Evolutionary conservation across 208 protist species (phyloP), one percentile per base, ranked within the genome.

Genomic region (Zelonia costaricensis): DNA sequence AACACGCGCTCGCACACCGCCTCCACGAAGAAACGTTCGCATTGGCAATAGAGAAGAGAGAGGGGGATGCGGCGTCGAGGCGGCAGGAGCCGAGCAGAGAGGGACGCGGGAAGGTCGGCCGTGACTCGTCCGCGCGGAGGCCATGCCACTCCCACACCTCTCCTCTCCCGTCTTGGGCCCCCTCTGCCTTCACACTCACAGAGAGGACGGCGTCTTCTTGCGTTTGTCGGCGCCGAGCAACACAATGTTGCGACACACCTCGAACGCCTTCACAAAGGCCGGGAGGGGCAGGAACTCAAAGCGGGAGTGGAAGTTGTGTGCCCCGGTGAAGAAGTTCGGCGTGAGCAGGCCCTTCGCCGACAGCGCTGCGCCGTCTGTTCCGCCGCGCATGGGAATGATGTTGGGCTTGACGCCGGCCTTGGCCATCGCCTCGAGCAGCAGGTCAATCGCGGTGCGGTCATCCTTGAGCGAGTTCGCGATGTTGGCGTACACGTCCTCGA

Each of bases 281-380:
- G 89, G 76, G 18, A 95, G 59, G 0, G 89, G 89, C 33, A 95
- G 56, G 48, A 93, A 95, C 66, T 95, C 89, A 56, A 80, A 86
- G 54, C 74, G 58, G n/a, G 85, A 92, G 71, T 95, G 88, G 49
- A 95, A 95, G 71, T 95, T 91, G 70, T 92, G 88, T 1, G 85
- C 85, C 10, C 88, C 88, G 10, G 88, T 95, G 61, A 95, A 94
- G 48, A 85, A 95, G 64, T 92, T 95, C 4, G 85, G 85, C 18
- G 85, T 92, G 25, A 91, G 59, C 28, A 92, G 61, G 3, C 85
- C 88, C 52, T 86, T 49, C 20, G 71, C 63, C 1, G 88, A 84
- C 25, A 95, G 79, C 12, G 82, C 88, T 4, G 85, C 84, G 20
- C 88, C 88, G 45, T 95, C 88, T 3, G 84, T 92, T 27, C 88